These are phyloP conservation scores for Dactylellina sp. DNA, from an alignment of 2,329 filamentous ascomycete species.

Conservation along the genomic window DNA sequence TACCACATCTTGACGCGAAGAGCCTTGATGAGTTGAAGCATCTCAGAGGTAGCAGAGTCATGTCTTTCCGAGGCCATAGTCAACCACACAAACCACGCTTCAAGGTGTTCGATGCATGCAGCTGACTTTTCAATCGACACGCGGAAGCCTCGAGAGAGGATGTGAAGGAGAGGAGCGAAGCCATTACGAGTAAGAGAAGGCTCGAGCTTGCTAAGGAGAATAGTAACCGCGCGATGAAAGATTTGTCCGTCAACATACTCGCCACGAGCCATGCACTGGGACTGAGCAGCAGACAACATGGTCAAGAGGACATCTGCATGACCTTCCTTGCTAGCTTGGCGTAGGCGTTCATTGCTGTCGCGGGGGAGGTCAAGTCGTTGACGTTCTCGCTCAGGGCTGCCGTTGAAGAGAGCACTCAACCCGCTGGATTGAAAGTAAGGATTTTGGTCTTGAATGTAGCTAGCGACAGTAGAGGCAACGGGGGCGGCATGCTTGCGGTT, in stretches of 20 bases:
- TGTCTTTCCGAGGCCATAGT: slow-evolving; percentile 84
- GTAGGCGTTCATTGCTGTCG: slow-evolving; percentile 42
- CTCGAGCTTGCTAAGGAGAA: slow-evolving; percentile 76
- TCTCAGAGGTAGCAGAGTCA: slow-evolving; percentile 77
- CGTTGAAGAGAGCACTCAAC: slow-evolving; percentile 54
- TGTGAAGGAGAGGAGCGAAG: slow-evolving; percentile 77
- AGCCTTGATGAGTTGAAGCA: slow-evolving; percentile 78
- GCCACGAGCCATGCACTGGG: slow-evolving; percentile 79
- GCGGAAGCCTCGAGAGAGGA: slow-evolving; percentile 78
- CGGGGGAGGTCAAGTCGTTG: slow-evolving; percentile 55
- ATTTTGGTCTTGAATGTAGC: slow-evolving; percentile 57
- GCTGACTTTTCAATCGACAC: slow-evolving; percentile 77
- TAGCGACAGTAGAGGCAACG: slow-evolving; percentile 55
- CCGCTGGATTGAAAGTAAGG: slow-evolving; percentile 45
- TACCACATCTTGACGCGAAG: slow-evolving; percentile 99
- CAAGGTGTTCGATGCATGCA: slow-evolving; percentile 80
- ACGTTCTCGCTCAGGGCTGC: slow-evolving; percentile 46
- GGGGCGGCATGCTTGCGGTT: slow-evolving; percentile 54
- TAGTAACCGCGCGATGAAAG: slow-evolving; percentile 81
- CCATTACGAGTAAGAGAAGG: slow-evolving; percentile 74
- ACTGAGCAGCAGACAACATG: slow-evolving; percentile 81
- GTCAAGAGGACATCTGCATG: slow-evolving; percentile 70
- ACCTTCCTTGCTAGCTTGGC: slow-evolving; percentile 40
- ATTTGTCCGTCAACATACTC: slow-evolving; percentile 86
- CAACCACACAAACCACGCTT: slow-evolving; percentile 84